A percentile compares a stretch with the other conserved stretches of the same genome.
Evolutionary conservation across 257 asterid species (phyloP).

Genomic region (Ehretia macrophylla): DNA sequence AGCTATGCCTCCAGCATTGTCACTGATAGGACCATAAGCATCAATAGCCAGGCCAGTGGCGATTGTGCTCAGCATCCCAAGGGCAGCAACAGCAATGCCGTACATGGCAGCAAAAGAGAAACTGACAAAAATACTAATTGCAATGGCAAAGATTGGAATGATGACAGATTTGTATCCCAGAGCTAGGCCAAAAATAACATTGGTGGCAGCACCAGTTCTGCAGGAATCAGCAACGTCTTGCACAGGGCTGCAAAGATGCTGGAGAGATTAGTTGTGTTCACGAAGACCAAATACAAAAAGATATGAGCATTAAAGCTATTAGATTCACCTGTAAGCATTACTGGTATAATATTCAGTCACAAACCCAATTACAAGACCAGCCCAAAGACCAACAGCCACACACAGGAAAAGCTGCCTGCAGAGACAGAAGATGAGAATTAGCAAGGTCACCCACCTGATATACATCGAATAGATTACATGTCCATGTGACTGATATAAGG

Average conservation of each 20-base stretch:
- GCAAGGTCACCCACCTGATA: no score
- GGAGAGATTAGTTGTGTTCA: constrained; percentile 2
- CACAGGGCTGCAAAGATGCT: constrained; percentile 39
- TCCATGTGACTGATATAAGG: no score
- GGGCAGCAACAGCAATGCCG: constrained; percentile 88
- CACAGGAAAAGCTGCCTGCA: constrained; percentile 82
- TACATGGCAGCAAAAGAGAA: constrained; percentile 91
- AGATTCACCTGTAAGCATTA: constrained; percentile 79
- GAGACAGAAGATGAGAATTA: constrained; percentile 8
- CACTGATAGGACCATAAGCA: constrained; percentile 97
- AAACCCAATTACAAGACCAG: constrained; percentile 89
- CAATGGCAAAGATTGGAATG: constrained; percentile 84
- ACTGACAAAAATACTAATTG: constrained; percentile 77
- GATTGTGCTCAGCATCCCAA: constrained; percentile 92
- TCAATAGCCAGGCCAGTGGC: constrained; percentile 92
- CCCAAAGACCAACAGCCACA: constrained; percentile 94
- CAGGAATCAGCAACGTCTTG: constrained; percentile 98
- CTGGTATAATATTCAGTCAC: constrained; percentile 90
- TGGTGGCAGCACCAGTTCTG: constrained; percentile 96
- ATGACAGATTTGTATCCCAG: constrained; percentile 92
- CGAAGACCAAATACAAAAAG: neutral
- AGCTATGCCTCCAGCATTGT: constrained; percentile 94
- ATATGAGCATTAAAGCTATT: neutral
- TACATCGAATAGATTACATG: no score
- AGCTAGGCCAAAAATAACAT: constrained; percentile 90